Base-by-base conservation (phyloP, 169 alveolate species). In the Neospora caninum region DNA sequence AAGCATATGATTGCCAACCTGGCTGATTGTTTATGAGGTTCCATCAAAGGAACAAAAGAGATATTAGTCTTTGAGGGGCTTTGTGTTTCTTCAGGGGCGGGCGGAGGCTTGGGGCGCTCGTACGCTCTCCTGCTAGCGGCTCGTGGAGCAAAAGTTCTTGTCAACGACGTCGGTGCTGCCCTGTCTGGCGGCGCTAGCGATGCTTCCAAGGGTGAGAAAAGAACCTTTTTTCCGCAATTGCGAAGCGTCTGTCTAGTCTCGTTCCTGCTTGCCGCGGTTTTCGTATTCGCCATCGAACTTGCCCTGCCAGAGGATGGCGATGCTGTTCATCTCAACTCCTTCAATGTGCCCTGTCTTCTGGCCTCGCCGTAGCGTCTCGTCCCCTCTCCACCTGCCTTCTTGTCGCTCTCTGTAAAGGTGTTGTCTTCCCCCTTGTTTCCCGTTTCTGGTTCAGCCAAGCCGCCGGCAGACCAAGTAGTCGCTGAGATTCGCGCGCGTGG, bases 131-230 rank as follows among this genome's bases (percentile, higher is more conserved):
- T 91, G 87, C 96, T 97, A 80, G 98, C 98, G 53, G 31, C 92
- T 9, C 92, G 97, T 92, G 99, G 99, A 41, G 98, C 99, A 20
- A 98, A 98, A 94, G 98, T 98, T 0, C 97, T 97, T 4, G 98
- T 97, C 58, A 97, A 98, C 92, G 99, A 98, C 67, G 91, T 97
- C n/a, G 99, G 99, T 0, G 97, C 96, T 0, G 89, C 97, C 38
- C 92, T 95, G 34, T 91, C 78, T 27, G 99, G 98, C 64, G 96
- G 53, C 97, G 98, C 69, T 92, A 94, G 70, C 67, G 73, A 64
- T 9, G 0, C 73, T 64, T 7, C 73, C 7, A 64, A 64, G 73
- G 31, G 73, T 64, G n/a, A 64, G 25, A 64, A 27, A 27, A 16
- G 73, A 64, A 13, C 34, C 34, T 7, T 64, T 16, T 27, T 64